Base-by-base conservation (phyloP, 495 filamentous ascomycete species). In the Xylaria venustula region DNA sequence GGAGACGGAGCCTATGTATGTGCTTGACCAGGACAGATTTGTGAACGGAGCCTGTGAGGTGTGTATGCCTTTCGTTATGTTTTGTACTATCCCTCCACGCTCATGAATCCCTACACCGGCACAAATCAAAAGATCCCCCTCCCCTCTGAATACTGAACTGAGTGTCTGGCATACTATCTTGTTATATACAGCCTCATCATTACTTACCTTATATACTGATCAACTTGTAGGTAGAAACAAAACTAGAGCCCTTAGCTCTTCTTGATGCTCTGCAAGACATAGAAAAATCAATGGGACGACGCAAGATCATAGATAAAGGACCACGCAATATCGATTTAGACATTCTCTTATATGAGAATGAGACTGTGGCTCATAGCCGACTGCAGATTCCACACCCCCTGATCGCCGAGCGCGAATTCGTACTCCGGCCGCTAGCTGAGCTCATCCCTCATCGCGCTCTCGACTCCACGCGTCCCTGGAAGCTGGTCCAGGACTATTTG, bases 1-100 rank as follows among this genome's bases (percentile, higher is more conserved):
- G 79, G 91, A 98, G 76, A 98, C 93, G 7, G 85, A 90, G 61
- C 90, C 94, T 22, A 98, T 98, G 94, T 98, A 98, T 76, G 87
- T 97, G 64, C 75, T 88, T 63, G 88, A 96, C 67, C 94, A 98
- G 71, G 85, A 85, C 59, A 82, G 86, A 17, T 98, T 98, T 67
- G 75, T 98, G 41, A 98, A 98, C 71, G 94, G 92, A 32, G 92
- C 87, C 55, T 96, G 92, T 72, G 91, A 98, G 87, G 94, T 97
- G 63, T 70, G 82, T 78, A 58, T 32, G 15, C 34, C 2, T 42
- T 40, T 19, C 51, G 20, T 25, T 23, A 54, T 15, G n/a, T n/a
- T 2, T 3, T 34, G 19, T 41, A 11, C 30, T 30, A 40, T n/a
- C 19, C 15, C 26, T 54, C 54, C 41, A 30, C 52, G 4, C 7